Evolutionary conservation across 176 grass and related monocot genomes (phyloP).

Genomic region (Oryza glumipatula): DNA sequence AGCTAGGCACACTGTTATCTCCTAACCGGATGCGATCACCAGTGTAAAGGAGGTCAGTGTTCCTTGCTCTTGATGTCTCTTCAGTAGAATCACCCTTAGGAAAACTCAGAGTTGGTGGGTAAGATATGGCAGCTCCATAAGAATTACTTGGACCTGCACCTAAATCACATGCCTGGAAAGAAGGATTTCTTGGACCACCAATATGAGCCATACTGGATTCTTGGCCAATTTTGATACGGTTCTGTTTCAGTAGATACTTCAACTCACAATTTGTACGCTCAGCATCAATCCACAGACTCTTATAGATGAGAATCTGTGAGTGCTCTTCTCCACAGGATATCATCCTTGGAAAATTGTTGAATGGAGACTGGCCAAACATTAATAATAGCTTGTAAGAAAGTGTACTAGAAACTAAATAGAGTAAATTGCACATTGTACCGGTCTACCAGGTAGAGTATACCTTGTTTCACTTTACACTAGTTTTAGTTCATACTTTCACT

Average conservation of each 20-base stretch:
- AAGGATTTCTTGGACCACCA: constrained; percentile 38
- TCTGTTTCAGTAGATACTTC: constrained; percentile 67
- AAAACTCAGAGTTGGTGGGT: not conserved
- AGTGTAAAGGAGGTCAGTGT: constrained; percentile 6
- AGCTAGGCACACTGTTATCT: not conserved
- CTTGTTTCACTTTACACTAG: too few relatives aligned
- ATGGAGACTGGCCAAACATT: constrained; percentile 42
- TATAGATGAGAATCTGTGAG: constrained; percentile 50
- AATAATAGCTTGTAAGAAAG: constrained; percentile 37
- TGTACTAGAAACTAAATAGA: not conserved
- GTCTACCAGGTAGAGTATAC: too few relatives aligned
- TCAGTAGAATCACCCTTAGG: constrained; percentile 28
- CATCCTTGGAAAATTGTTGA: constrained; percentile 32
- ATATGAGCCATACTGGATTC: constrained; percentile 44
- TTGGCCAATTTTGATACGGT: constrained; percentile 34
- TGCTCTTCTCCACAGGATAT: constrained; percentile 38
- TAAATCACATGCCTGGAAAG: constrained; percentile 35
- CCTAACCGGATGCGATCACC: constrained; percentile 25
- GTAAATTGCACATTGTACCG: too few relatives aligned
- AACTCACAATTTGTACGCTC: constrained; percentile 53
- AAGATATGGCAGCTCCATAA: constrained; percentile 23
- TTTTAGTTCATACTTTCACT: too few relatives aligned
- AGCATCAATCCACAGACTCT: constrained; percentile 62
- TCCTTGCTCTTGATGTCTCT: constrained; percentile 29
- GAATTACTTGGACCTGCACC: constrained; percentile 30